Conservation (phyloP, 2,329 filamentous ascomycete species). For the Fusarium sp. region DNA sequence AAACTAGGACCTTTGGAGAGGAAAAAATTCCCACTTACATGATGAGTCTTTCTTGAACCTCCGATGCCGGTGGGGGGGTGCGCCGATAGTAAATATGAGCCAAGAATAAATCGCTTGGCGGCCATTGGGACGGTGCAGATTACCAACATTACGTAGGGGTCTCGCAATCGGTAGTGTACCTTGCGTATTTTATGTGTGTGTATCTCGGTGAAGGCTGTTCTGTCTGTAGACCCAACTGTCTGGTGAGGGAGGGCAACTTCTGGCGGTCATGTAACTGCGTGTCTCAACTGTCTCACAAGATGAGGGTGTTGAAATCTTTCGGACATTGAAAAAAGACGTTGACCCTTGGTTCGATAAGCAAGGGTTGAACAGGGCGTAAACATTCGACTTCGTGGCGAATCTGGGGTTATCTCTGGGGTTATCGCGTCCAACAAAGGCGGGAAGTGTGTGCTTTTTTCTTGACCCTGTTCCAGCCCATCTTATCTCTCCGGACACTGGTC, state of each 20-base stretch:
- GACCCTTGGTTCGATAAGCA: not conserved
- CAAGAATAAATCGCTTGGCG: constrained; percentile 1
- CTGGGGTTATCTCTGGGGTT: not conserved
- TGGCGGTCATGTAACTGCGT: not conserved
- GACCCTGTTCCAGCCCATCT: not conserved
- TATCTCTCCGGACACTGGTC: not conserved
- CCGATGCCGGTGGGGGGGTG: constrained; percentile 32
- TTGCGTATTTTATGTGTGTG: constrained; percentile 12
- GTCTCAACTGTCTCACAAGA: not conserved
- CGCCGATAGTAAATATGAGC: constrained; percentile 2
- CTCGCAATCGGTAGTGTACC: constrained; percentile 21
- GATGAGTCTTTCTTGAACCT: constrained; percentile 21
- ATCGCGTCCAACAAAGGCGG: not conserved
- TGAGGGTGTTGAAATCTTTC: not conserved
- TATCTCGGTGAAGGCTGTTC: not conserved
- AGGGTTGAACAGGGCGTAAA: not conserved
- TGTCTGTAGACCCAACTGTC: not conserved
- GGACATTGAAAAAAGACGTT: not conserved
- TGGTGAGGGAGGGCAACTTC: constrained; percentile 1
- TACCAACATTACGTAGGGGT: constrained; percentile 18
- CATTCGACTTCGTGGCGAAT: not conserved
- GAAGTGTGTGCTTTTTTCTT: not conserved
- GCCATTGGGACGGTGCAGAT: constrained; percentile 12
- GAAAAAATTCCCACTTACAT: not conserved
- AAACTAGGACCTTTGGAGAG: constrained; percentile 3